Base-by-base conservation (phyloP, 306 rosid genomes). In the Psophocarpus tetragonolobus region DNA sequence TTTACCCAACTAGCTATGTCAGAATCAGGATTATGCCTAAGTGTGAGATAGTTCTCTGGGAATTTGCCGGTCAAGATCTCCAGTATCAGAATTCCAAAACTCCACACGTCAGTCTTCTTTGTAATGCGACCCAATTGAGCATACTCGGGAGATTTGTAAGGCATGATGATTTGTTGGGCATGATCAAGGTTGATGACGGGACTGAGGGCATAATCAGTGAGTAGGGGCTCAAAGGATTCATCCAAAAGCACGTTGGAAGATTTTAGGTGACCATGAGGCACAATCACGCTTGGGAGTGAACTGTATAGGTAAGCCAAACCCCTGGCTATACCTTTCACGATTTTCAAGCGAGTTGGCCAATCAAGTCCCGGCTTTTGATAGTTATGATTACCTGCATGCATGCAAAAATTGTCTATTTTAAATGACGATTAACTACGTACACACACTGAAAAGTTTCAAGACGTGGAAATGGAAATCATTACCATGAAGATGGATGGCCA, bases 401-500 rank as follows among this genome's bases (percentile, higher is more conserved):
- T 14, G 8, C 21, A 47, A 44, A 44, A 44, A 10, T 8, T 39
- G 45, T 39, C 11, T 39, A 39, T 39, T 9, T 39, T 39, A 39
- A 7, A 39, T 39, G 5, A 35, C 39, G 7, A 5, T 8, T 1
- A 29, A 29, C 6, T 7, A 48, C 2, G 0, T 6, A 17, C 11
- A 3, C 56, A 48, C 7, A 4, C 20, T 45, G 20, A 45, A 14
- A 15, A 44, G 50, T 3, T n/a, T 12, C 4, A 12, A 42, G 3
- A 15, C 4, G n/a, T 12, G 17, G 48, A 42, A n/a, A 45, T 17
- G 23, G 0, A 53, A 11, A 2, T 53, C 41, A 58, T 63, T 80
- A 89, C 98, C 98, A 58, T 95, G 98, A 63, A 95, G 91, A 68
- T 87, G 88, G 78, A 87, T 85, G 20, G 97, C 97, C 88, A 95